Conservation (phyloP, 2,329 filamentous ascomycete species). For the Pyrenophora seminiperda region DNA sequence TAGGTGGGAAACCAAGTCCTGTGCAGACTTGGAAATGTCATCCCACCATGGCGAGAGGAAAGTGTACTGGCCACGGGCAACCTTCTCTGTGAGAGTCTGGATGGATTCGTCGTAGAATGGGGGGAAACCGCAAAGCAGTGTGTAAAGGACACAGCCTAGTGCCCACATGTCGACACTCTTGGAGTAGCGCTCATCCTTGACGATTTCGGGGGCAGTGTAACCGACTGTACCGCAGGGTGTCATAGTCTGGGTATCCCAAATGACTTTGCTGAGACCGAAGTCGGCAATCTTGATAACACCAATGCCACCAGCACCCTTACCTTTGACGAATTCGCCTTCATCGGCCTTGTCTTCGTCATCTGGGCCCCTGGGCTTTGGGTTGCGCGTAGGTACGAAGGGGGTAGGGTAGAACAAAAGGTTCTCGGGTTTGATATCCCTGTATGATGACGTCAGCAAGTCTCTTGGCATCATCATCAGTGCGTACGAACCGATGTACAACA, state of each 20-base stretch:
- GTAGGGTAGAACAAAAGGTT: slow-evolving; percentile 93
- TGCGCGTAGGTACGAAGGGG: slow-evolving; percentile 77
- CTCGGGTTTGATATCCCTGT: slow-evolving; percentile 96
- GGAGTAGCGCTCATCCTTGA: slow-evolving; percentile 98
- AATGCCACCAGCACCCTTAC: slow-evolving; percentile 85
- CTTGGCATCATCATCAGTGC: slow-evolving; percentile 7
- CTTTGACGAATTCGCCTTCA: slow-evolving; percentile 88
- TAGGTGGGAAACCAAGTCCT: slow-evolving; percentile 91
- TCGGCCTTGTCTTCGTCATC: slow-evolving; percentile 98
- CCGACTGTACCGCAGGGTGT: slow-evolving; percentile 98
- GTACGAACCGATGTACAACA: slow-evolving; percentile 88
- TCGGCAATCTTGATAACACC: slow-evolving; percentile 97
- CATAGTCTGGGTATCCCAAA: slow-evolving; percentile 98
- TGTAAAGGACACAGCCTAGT: slow-evolving; percentile 94
- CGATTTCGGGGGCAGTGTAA: slow-evolving; percentile 97
- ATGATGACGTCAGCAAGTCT: slow-evolving; percentile 45
- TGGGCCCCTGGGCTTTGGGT: slow-evolving; percentile 77
- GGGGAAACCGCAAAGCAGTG: slow-evolving; percentile 93
- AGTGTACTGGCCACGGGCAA: slow-evolving; percentile 93
- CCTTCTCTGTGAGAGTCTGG: slow-evolving; percentile 94
- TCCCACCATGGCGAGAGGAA: slow-evolving; percentile 99
- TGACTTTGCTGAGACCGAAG: slow-evolving; percentile 95
- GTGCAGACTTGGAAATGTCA: slow-evolving; percentile 91
- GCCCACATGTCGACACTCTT: slow-evolving; percentile 99
- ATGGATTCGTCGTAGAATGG: slow-evolving; percentile 99